Base-by-base conservation (phyloP, 1,139 yeast species). In the Spathaspora sp. region DNA sequence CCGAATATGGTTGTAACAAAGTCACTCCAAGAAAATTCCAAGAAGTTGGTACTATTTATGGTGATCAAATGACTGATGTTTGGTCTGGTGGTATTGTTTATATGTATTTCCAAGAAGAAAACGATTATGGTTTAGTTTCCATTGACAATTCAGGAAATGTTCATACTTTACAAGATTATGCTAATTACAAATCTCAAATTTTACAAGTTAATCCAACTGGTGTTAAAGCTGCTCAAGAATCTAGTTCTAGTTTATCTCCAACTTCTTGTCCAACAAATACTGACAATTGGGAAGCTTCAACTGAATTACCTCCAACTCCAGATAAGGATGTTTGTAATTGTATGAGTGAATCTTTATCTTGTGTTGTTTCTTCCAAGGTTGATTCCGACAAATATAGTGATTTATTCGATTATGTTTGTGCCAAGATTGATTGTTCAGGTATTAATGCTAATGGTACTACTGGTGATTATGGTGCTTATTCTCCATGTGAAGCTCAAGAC, bases 71-170 rank as follows among this genome's bases (percentile, higher is more conserved):
- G 93, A 78, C 87, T 34, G 81, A 76, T 49, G 89, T 86, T 43
- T 89, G 96, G 95, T 88, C 96, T 39, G 96, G 96, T 54, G 96
- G 96, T 59, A 81, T 89, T 60, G 96, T 85, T 29, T 89, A 88
- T 73, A 86, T 88, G 95, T 89, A 86, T 70, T 86, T 83, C 67
- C 83, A 88, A 70, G 96, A 89, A 68, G 82, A 73, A 47, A 89
- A 88, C 68, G 69, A 85, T 56, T 89, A 86, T 62, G 96, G 96
- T 53, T 82, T 89, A 49, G 96, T 89, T 47, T 60, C 82, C 42
- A 71, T 83, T 50, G 63, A 61, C 25, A 68, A 63, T 42, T 68
- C 70, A 48, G 71, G 67, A 53, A 57, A 61, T 41, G 75, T 71
- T 39, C 65, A 65, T 34, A 73, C 78, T 39, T 60, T 73, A 58